These are phyloP conservation scores for Pyricularia grisea DNA, from an alignment of 2,329 filamentous ascomycete species.

Conservation along the genomic window DNA sequence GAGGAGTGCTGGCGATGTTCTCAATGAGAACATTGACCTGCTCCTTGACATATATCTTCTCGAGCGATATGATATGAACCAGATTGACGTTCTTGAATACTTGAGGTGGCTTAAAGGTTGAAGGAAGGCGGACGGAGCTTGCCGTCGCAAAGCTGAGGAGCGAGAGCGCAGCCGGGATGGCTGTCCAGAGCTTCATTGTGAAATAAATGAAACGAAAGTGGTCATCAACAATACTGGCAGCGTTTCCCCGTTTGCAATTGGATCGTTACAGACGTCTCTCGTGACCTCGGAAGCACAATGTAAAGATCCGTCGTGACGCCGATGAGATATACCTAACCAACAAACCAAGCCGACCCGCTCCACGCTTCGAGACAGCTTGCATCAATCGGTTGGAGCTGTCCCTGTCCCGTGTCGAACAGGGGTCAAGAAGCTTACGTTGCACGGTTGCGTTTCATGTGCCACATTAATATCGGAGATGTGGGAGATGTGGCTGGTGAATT, in stretches of 20 bases:
- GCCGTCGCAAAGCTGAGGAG: slow-evolving; percentile 33
- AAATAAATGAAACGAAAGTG: slow-evolving; percentile 10
- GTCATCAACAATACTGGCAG: slow-evolving; percentile 3
- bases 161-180: slow-evolving; percentile 50
- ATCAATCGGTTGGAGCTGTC: slow-evolving; percentile 3
- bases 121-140: slow-evolving; percentile 38
- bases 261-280: not conserved
- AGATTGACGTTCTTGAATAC: slow-evolving; percentile 93
- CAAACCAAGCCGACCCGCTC: not conserved
- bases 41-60: slow-evolving; percentile 87
- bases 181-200: slow-evolving; percentile 38
- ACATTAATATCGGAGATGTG: not conserved
- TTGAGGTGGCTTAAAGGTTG: slow-evolving; percentile 73
- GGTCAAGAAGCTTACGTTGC: slow-evolving; percentile 5
- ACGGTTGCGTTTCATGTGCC: slow-evolving; percentile 3
- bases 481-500: not conserved
- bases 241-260: not conserved
- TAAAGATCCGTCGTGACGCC: not conserved
- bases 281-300: not conserved
- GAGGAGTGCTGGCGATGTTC: slow-evolving; percentile 69
- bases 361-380: slow-evolving; percentile 6
- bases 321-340: not conserved
- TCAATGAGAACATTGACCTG: slow-evolving; percentile 90
- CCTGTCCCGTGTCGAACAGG: not conserved
- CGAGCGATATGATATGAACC: slow-evolving; percentile 80